Percentiles rank a stretch among this genome's conserved stretches.
Evolutionary conservation across 2,329 filamentous ascomycete species (phyloP).

Genomic region (Colletotrichum euphorbiae): DNA sequence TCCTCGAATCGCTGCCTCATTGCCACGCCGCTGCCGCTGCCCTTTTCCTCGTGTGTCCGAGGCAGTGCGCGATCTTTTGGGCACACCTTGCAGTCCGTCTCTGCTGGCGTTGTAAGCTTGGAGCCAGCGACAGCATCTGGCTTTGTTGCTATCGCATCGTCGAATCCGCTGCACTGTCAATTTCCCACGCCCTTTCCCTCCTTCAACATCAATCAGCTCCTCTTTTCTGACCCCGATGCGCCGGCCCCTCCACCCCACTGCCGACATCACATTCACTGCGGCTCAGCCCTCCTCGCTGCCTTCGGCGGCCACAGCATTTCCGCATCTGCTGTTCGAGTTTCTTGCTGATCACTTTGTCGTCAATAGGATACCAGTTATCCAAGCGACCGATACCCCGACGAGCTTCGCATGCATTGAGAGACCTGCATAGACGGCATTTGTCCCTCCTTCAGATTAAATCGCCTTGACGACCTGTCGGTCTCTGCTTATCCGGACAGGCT

Average conservation of each 20-base stretch:
- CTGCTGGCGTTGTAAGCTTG: neutral
- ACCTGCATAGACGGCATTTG: slow-evolving; percentile 19
- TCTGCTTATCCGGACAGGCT: slow-evolving; percentile 4
- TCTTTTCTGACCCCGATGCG: slow-evolving; percentile 37
- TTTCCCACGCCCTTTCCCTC: slow-evolving; percentile 31
- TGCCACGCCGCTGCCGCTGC: slow-evolving; percentile 10
- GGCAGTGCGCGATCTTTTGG: neutral
- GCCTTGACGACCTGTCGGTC: neutral
- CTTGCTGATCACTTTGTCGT: slow-evolving; percentile 10
- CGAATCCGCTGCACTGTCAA: slow-evolving; percentile 12
- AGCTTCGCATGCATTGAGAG: slow-evolving; percentile 34
- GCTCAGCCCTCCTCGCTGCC: neutral
- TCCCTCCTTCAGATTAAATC: slow-evolving; percentile 4
- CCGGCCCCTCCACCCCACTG: slow-evolving; percentile 38
- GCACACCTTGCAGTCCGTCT: neutral
- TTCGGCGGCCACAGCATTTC: neutral
- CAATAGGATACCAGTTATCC: slow-evolving; percentile 11
- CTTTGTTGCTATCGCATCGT: neutral
- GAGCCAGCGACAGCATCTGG: neutral
- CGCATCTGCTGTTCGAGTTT: neutral
- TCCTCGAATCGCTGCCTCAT: slow-evolving; percentile 22
- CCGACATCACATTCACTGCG: slow-evolving; percentile 25
- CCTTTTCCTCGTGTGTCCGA: neutral
- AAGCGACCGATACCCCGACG: slow-evolving; percentile 35
- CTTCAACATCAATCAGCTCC: slow-evolving; percentile 37